Percentiles rank a stretch among this genome's conserved stretches.
Conservation (phyloP, 1,284 basidiomycete genomes). For the Mycena citricolor region DNA sequence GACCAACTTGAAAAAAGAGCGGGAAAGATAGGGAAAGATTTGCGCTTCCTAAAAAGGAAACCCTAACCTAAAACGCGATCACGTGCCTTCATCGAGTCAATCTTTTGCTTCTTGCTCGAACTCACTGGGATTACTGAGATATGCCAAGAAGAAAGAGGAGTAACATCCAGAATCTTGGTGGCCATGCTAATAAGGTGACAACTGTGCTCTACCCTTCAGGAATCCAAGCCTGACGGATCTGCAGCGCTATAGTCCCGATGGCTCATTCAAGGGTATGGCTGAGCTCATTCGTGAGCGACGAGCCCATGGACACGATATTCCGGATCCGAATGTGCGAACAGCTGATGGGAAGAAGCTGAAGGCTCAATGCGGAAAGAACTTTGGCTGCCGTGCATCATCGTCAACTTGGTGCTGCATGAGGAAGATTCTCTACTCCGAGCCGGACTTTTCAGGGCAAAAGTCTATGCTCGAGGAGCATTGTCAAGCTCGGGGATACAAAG, state of each 20-base stretch:
- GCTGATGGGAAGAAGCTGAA: slow-evolving; percentile 3
- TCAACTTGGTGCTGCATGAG: slow-evolving; percentile 6
- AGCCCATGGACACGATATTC: slow-evolving; percentile 7
- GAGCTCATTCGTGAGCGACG: slow-evolving; percentile 7
- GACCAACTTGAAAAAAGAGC: too few relatives aligned
- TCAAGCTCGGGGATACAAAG: slow-evolving; percentile 3
- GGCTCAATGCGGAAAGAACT: slow-evolving; percentile 1
- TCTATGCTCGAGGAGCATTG: slow-evolving; percentile 14
- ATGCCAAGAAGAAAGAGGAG: too few relatives aligned
- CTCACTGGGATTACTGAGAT: too few relatives aligned
- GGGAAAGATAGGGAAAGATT: too few relatives aligned
- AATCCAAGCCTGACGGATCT: slow-evolving; percentile 7
- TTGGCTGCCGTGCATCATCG: slow-evolving; percentile 6
- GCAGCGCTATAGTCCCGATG: slow-evolving; percentile 6
- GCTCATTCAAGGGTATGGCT: slow-evolving; percentile 11
- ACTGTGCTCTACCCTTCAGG: slow-evolving; percentile 2
- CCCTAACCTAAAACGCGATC: too few relatives aligned
- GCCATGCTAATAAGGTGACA: too few relatives aligned
- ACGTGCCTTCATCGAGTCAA: too few relatives aligned
- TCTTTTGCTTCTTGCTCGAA: too few relatives aligned
- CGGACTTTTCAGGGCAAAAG: slow-evolving; percentile 10
- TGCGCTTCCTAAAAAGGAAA: too few relatives aligned
- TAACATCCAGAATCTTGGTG: too few relatives aligned
- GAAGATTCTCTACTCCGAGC: slow-evolving; percentile 9
- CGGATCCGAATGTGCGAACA: not conserved